phyloP scores from a whole-genome alignment of 768 basidiomycete genomes.

The Lyophyllum atratum region DNA sequence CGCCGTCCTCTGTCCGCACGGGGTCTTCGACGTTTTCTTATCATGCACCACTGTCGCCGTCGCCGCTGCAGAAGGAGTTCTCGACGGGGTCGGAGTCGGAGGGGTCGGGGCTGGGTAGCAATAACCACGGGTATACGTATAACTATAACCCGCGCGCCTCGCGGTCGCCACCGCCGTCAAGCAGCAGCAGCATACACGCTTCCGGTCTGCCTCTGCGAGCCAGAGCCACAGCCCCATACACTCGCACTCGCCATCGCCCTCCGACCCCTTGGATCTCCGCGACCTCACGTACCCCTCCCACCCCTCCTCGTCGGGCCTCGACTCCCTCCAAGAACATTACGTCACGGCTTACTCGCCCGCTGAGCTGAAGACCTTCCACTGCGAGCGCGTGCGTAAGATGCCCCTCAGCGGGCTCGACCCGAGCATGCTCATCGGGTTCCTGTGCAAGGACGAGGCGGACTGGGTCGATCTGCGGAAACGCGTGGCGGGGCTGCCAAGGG shows the following conservation, averaged over 20 bases:
- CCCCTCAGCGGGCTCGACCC: constrained; percentile 88
- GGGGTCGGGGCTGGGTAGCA: no score
- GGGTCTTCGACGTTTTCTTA: constrained; percentile 52
- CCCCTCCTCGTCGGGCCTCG: not conserved
- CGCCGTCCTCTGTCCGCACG: constrained; percentile 1
- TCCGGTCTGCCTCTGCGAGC: constrained; percentile 23
- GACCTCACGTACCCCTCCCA: constrained; percentile 32
- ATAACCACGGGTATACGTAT: no score
- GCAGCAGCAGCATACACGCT: not conserved
- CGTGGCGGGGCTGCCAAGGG: constrained; percentile 60
- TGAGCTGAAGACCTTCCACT: constrained; percentile 91
- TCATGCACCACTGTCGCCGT: constrained; percentile 61
- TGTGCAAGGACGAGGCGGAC: constrained; percentile 82
- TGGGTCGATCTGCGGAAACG: constrained; percentile 81
- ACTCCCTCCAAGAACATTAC: constrained; percentile 56
- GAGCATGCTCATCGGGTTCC: constrained; percentile 94
- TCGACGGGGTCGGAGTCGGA: no score
- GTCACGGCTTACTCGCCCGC: constrained; percentile 67
- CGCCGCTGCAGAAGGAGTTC: constrained; percentile 65
- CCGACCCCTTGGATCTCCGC: constrained; percentile 5
- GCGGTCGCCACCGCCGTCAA: no score
- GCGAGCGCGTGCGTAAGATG: constrained; percentile 95
- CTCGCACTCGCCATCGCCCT: no score
- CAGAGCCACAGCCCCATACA: constrained; percentile 19
- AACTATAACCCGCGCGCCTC: no score